Evolutionary conservation across 257 asterid genomes (phyloP), one percentile per base, ranked within the genome.

Genomic region (Cynanchum wilfordii): DNA sequence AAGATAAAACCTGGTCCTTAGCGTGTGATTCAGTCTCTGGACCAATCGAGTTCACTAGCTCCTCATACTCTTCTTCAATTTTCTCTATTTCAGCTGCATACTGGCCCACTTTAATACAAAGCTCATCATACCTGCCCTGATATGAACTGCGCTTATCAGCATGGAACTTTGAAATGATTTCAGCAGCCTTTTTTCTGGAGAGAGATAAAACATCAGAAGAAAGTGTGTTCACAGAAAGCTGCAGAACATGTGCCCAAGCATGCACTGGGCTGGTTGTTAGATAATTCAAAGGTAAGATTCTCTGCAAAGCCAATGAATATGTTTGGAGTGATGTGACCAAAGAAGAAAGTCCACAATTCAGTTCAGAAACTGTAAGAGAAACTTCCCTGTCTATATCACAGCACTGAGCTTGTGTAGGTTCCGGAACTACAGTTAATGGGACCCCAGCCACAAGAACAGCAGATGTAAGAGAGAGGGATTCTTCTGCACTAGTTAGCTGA

Each of bases 351-450:
- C 95, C 97, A 66, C 71, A 86, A 76, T 90, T 90, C 81, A 95
- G 87, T 79, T 89, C 98, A 73, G 84, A 80, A 44, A 85, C 89
- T 78, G 87, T 78, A 65, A 84, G 90, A 81, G 91, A 84, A 82
- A 95, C 98, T 81, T 95, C 99, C 83, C 85, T 81, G 79, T 95
- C 99, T 38, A 89, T 95, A 56, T 95, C 99, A 38, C 75, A 86
- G 85, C 99, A 95, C 79, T 91, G 98, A 71, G 83, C 85, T 83
- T 88, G 98, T 51, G 99, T 91, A 66, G 99, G 99, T 83, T 95
- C 99, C 72, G 99, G 99, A 78, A 95, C 99, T 80, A 92, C 86
- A 33, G 97, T 90, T 73, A 90, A 77, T 69, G 99, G 98, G 79
- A 95, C 96, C 82, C 99, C 96, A 74, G 98, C 95, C 56, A 66